Conservation (phyloP, 1,284 basidiomycete species). For the Phellinidium pouzarii region DNA sequence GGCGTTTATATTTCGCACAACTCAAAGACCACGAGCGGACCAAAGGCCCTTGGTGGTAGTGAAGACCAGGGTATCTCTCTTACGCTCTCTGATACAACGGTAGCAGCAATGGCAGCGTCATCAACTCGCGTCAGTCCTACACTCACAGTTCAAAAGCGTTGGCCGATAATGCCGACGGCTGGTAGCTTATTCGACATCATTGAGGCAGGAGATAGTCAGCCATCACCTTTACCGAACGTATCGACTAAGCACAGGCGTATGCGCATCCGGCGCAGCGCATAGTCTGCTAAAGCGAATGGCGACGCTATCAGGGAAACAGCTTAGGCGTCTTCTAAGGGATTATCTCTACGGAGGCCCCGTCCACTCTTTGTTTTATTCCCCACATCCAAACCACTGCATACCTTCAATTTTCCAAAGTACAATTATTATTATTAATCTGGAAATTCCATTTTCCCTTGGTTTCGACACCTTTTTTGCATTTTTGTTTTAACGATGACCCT, state of each 20-base stretch:
- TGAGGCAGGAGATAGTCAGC: background rate
- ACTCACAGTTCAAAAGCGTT: conserved; percentile 34
- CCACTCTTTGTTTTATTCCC: conserved; percentile 1
- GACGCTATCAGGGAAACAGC: no score
- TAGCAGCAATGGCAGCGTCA: conserved; percentile 1
- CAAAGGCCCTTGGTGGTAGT: conserved; percentile 60
- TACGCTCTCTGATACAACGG: conserved; percentile 21
- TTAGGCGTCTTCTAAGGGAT: background rate
- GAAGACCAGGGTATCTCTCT: conserved; percentile 37
- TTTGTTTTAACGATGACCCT: background rate
- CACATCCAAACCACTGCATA: background rate
- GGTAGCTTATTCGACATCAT: background rate
- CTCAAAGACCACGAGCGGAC: conserved; percentile 38
- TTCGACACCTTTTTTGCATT: background rate
- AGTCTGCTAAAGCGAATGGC: no score
- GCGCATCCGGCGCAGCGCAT: background rate
- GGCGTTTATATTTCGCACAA: conserved; percentile 53
- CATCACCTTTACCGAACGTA: background rate
- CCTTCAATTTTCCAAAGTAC: background rate
- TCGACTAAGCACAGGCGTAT: background rate
- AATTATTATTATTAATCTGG: background rate
- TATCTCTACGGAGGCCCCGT: background rate
- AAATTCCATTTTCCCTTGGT: background rate
- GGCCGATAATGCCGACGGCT: conserved; percentile 7
- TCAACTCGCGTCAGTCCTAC: conserved; percentile 37